Base-by-base conservation (phyloP, 1,139 yeast species). In the Geotrichum aggregatum region DNA sequence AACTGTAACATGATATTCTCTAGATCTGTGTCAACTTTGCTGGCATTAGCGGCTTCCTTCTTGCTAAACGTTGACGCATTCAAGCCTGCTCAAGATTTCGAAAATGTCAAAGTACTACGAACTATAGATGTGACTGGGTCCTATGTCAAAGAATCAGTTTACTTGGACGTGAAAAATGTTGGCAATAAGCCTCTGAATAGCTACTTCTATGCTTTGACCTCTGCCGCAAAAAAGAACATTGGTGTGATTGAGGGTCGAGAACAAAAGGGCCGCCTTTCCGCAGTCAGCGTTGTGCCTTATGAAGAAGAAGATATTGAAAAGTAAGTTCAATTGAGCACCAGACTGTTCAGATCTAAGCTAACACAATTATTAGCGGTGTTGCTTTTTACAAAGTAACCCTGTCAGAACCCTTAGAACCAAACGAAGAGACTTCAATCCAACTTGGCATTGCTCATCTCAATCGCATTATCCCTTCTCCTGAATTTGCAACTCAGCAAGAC, bases 321-420 rank as follows among this genome's bases (percentile, higher is more conserved):
- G 49, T 40, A 49, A 22, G 56, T 55, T 19, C 56, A 58, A 26
- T 13, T 26, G n/a, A 10, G 22, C 7, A 10, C 30, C 56, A 43
- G 16, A 48, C 50, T 26, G 50, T 10, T 59, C 52, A 22, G 56
- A 51, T 10, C 59, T 52, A 22, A 56, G 6, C 36, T 31, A 30
- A 30, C 40, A 5, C 14, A 21, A n/a, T 26, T 13, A 7, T 10
- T 38, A 49, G 49, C 5, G 53, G 53, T 16, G 47, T 47, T 18
- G 16, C 36, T 56, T 77, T 76, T 61, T 76, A 79, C 61, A 70
- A 72, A 55, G 63, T 88, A 31, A 62, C 59, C n/a, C 69, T 86
- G 34, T 86, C 89, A 18, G 73, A 73, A 50, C 86, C 94, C 35
- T 70, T 91, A 54, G 78, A 84, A 5, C 87, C 95, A 22, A 79